phyloP scores from a whole-genome alignment of 179 eudicot genomes.

The Silene noctiflora region DNA sequence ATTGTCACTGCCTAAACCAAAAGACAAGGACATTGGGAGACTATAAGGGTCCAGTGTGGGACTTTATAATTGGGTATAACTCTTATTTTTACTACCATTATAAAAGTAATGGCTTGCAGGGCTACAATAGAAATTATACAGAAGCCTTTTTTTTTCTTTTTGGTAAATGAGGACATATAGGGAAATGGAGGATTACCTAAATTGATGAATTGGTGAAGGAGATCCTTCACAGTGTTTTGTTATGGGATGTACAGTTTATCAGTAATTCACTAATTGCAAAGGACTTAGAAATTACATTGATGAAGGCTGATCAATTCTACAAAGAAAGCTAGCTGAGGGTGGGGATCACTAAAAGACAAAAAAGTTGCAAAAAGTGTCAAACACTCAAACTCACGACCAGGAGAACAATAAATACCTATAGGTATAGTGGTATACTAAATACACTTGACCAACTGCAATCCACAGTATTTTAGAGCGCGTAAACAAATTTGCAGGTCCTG shows the following conservation, averaged over 20 bases:
- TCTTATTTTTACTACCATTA: no score
- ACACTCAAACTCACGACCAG: neutral
- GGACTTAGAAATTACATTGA: no score
- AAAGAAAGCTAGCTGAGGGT: neutral
- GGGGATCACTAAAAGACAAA: neutral
- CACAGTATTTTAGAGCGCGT: neutral
- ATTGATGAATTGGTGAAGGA: neutral
- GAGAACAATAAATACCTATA: neutral
- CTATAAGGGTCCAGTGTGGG: no score
- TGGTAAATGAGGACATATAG: neutral
- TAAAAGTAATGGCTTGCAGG: no score
- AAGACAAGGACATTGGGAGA: no score
- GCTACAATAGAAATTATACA: neutral
- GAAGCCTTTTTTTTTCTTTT: neutral
- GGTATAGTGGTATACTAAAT: neutral
- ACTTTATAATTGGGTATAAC: no score
- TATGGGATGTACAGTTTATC: no score
- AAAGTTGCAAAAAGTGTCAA: no score
- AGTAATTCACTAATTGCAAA: no score
- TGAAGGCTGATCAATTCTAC: neutral
- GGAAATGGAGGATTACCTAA: neutral
- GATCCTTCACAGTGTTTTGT: no score
- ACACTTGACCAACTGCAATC: neutral
- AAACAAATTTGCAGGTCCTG: neutral
- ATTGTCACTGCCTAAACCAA: no score